Conservation (phyloP, 2,329 filamentous ascomycete genomes). For the Colletotrichum endophyticum region DNA sequence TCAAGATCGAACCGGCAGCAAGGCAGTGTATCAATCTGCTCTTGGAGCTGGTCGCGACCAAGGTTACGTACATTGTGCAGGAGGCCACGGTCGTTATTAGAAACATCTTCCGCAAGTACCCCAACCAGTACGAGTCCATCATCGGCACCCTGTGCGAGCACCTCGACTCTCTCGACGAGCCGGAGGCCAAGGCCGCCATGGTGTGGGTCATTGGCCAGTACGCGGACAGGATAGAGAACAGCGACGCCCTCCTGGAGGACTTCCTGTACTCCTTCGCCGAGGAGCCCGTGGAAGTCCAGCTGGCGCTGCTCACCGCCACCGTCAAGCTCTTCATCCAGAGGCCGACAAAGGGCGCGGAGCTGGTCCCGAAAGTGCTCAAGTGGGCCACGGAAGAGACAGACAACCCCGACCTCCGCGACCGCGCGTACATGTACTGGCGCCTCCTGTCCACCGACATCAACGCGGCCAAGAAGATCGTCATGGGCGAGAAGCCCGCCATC, state of each 20-base stretch:
- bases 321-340: constrained; percentile 98
- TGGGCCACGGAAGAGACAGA: constrained; percentile 99
- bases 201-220: constrained; percentile 99
- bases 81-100: constrained; percentile 98
- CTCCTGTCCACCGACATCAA: constrained; percentile 90
- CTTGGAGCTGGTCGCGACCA: constrained; percentile 93
- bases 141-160: constrained; percentile 96
- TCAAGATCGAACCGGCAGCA: constrained; percentile 97
- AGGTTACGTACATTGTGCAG: constrained; percentile 98
- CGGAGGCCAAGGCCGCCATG: constrained; percentile 97
- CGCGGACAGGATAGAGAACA: constrained; percentile 96
- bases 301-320: constrained; percentile 91
- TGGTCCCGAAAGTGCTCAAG: constrained; percentile 94
- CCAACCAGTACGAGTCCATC: constrained; percentile 97
- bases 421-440: constrained; percentile 99
- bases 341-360: constrained; percentile 89
- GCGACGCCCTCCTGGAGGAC: constrained; percentile 90
- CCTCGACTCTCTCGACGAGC: constrained; percentile 93
- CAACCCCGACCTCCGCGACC: constrained; percentile 92
- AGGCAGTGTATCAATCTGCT: constrained; percentile 90
- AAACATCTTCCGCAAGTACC: constrained; percentile 99
- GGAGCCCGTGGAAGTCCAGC: constrained; percentile 93
- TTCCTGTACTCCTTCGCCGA: constrained; percentile 94
- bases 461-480: constrained; percentile 85
- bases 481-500: constrained; percentile 97